Percentiles rank a stretch among this genome's conserved stretches.
phyloP scores from a whole-genome alignment of 2,329 filamentous ascomycete species.

The Colletotrichum salicis region DNA sequence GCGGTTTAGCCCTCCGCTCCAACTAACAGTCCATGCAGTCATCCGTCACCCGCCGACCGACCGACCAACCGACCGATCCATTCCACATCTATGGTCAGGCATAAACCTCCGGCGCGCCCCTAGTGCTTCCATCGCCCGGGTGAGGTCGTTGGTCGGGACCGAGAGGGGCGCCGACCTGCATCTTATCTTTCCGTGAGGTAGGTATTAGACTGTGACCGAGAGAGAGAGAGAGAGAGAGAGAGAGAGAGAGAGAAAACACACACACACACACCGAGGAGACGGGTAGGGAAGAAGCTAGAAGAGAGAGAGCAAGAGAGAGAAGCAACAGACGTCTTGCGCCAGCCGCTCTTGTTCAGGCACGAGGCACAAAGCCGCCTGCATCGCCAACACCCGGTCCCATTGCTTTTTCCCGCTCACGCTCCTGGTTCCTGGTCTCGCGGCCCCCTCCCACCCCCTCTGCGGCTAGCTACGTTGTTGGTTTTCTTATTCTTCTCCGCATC shows the following conservation, averaged over 20 bases:
- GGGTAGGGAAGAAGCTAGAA: no score
- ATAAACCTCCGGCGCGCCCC: not conserved
- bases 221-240: not conserved
- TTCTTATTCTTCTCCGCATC: slow-evolving; percentile 2
- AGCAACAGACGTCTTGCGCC: not conserved
- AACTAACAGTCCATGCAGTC: slow-evolving; percentile 21
- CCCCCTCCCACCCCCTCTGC: not conserved
- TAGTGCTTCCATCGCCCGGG: not conserved
- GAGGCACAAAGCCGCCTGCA: not conserved
- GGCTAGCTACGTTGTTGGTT: not conserved
- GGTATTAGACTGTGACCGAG: not conserved
- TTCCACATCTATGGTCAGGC: not conserved
- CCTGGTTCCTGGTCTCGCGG: slow-evolving; percentile 2
- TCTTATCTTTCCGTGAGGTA: not conserved
- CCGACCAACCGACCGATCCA: slow-evolving; percentile 5
- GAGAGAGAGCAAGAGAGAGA: not conserved
- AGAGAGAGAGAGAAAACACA: not conserved
- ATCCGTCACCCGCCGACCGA: slow-evolving; percentile 22
- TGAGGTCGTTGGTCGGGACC: slow-evolving; percentile 6
- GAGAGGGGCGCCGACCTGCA: not conserved
- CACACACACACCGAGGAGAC: no score
- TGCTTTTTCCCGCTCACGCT: not conserved
- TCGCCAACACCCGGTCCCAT: not conserved
- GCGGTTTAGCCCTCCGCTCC: not conserved
- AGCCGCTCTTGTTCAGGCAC: not conserved